Evolutionary conservation across 805 yeast genomes (phyloP).

Genomic region (Yarrowia sp.): DNA sequence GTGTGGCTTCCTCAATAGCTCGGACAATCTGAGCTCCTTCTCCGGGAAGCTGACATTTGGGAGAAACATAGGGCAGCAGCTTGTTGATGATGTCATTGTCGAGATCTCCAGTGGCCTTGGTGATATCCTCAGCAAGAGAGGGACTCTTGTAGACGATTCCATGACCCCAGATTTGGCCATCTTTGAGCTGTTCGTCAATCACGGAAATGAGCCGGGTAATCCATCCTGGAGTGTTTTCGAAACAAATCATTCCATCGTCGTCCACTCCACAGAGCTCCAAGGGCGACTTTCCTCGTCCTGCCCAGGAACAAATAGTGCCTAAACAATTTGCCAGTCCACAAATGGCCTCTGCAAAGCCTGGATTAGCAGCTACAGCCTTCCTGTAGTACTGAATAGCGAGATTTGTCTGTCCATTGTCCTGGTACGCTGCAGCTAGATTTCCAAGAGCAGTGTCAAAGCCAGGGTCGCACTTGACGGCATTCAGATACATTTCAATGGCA

Average conservation of each 20-base stretch:
- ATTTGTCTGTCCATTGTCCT: slow-evolving; percentile 48
- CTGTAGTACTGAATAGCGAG: slow-evolving; percentile 47
- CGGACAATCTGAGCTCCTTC: slow-evolving; percentile 1
- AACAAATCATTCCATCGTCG: slow-evolving; percentile 42
- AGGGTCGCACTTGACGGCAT: slow-evolving; percentile 48
- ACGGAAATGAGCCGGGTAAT: neutral
- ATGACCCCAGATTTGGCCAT: neutral
- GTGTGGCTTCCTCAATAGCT: slow-evolving; percentile 10
- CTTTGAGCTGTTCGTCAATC: slow-evolving; percentile 6
- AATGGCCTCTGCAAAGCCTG: slow-evolving; percentile 48
- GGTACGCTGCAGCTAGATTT: slow-evolving; percentile 49
- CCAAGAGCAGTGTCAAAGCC: slow-evolving; percentile 48
- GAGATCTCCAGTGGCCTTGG: slow-evolving; percentile 3
- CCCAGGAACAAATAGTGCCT: slow-evolving; percentile 49
- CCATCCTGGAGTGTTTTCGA: slow-evolving; percentile 30
- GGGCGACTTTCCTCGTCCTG: slow-evolving; percentile 47
- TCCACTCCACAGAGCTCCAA: slow-evolving; percentile 47
- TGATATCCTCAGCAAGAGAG: neutral
- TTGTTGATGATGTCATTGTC: neutral
- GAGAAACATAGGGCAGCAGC: neutral
- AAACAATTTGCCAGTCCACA: slow-evolving; percentile 48
- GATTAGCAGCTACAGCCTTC: slow-evolving; percentile 47
- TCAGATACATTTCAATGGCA: slow-evolving; percentile 47
- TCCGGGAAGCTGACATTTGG: neutral
- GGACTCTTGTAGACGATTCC: slow-evolving; percentile 12